These are phyloP conservation scores for Geranomyces variabilis DNA, from an alignment of 192 early-diverging fungal genomes.

Conservation along the genomic window DNA sequence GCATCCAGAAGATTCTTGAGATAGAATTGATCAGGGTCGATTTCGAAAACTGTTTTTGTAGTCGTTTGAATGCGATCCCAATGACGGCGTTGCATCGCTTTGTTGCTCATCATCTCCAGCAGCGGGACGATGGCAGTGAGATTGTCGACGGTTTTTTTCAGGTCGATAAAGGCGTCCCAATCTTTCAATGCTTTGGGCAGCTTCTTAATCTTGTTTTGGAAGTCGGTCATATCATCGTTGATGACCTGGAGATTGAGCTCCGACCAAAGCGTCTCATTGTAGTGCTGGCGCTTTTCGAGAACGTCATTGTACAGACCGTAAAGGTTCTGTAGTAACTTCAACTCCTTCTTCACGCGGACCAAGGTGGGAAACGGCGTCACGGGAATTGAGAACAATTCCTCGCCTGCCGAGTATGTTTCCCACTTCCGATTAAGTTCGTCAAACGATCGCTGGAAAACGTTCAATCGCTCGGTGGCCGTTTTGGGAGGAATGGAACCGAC, in stretches of 20 bases:
- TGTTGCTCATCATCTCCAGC: conserved; percentile 67
- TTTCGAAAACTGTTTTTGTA: conserved; percentile 60
- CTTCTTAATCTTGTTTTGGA: conserved; percentile 71
- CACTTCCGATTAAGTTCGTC: conserved; percentile 71
- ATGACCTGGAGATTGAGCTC: conserved; percentile 62
- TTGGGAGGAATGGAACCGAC: conserved; percentile 66
- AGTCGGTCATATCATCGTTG: conserved; percentile 63
- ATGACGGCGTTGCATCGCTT: conserved; percentile 63
- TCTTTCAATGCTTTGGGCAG: conserved; percentile 68
- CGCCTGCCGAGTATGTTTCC: conserved; percentile 69
- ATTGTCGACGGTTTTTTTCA: conserved; percentile 66
- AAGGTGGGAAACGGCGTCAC: conserved; percentile 68
- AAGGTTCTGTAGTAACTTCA: conserved; percentile 65
- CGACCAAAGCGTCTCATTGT: conserved; percentile 67
- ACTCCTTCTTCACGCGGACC: conserved; percentile 64
- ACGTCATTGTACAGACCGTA: conserved; percentile 71
- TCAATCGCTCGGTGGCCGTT: conserved; percentile 66
- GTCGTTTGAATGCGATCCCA: conserved; percentile 60
- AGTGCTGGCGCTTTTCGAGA: conserved; percentile 55
- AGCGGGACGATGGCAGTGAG: conserved; percentile 60
- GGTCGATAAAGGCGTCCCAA: conserved; percentile 66
- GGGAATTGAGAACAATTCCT: conserved; percentile 66
- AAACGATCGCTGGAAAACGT: conserved; percentile 67
- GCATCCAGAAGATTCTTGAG: conserved; percentile 64
- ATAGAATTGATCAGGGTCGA: conserved; percentile 67